phyloP scores from a whole-genome alignment of 2,329 filamentous ascomycete species.

The Cladosporium cucumerinum region DNA sequence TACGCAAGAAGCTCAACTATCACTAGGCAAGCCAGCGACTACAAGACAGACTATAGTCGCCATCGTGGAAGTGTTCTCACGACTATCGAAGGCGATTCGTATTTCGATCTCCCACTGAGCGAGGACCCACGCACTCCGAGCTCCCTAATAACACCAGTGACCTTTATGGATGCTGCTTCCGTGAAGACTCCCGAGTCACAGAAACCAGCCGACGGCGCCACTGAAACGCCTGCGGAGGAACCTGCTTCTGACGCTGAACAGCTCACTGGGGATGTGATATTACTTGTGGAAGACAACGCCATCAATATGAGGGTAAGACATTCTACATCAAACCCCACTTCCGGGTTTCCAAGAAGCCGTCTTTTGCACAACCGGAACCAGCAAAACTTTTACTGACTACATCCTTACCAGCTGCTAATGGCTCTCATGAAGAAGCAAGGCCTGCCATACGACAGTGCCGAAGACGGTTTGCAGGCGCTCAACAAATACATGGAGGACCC shows the following conservation, averaged over 20 bases:
- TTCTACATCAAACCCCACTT: too few species aligned
- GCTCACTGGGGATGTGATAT: conserved; percentile 15
- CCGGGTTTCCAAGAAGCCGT: background rate
- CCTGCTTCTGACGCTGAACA: background rate
- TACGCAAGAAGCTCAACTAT: background rate
- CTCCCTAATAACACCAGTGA: background rate
- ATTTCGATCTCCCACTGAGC: background rate
- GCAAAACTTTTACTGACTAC: background rate
- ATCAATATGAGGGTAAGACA: conserved; percentile 31
- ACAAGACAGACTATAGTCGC: background rate
- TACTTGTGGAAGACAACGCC: conserved; percentile 35
- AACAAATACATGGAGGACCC: conserved; percentile 17
- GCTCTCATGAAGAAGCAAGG: conserved; percentile 25
- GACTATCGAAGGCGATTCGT: background rate
- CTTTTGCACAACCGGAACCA: accelerated
- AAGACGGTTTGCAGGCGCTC: conserved; percentile 23
- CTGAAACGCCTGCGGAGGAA: background rate
- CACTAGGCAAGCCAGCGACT: background rate
- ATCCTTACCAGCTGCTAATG: conserved; percentile 21
- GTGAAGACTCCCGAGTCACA: background rate
- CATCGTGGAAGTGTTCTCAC: background rate
- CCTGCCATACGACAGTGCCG: conserved; percentile 18
- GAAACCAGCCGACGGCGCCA: too few species aligned
- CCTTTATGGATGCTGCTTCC: background rate
- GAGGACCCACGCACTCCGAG: background rate